Conservation (phyloP, 345 rosid genomes). For the Moricandia arvensis region DNA sequence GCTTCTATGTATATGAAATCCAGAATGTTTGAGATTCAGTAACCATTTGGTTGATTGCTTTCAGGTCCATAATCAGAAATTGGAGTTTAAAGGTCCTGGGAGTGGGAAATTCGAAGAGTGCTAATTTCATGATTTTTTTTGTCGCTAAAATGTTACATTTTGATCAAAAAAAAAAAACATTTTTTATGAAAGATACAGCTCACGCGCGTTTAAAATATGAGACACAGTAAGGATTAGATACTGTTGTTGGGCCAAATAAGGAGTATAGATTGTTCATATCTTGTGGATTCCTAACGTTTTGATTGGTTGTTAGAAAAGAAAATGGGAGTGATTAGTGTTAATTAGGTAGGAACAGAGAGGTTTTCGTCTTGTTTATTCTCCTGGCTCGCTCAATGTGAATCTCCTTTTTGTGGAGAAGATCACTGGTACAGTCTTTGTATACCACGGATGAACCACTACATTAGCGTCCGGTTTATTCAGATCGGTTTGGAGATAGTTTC, state of each 20-base stretch:
- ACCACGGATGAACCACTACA: background rate
- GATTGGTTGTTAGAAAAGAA: background rate
- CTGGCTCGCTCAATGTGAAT: background rate
- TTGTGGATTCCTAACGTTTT: background rate
- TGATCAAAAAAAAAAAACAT: background rate
- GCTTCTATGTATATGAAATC: background rate
- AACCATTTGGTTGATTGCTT: background rate
- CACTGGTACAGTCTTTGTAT: background rate
- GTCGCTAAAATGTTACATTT: background rate
- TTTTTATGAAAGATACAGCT: background rate
- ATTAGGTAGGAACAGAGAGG: background rate
- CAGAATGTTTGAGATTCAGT: background rate
- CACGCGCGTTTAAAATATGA: background rate
- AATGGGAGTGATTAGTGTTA: background rate
- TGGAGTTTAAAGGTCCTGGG: background rate
- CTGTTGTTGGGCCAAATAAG: background rate
- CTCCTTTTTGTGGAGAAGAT: background rate
- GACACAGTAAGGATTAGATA: background rate
- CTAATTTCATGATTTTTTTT: background rate
- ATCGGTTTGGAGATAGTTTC: background rate
- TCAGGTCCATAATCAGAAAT: background rate
- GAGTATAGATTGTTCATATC: background rate
- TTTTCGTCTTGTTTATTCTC: background rate
- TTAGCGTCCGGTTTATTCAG: background rate
- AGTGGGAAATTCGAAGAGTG: background rate